Percentiles rank a stretch among this genome's conserved stretches.
Evolutionary conservation across 768 basidiomycete species (phyloP).

Genomic region (Amylocystis lapponica): DNA sequence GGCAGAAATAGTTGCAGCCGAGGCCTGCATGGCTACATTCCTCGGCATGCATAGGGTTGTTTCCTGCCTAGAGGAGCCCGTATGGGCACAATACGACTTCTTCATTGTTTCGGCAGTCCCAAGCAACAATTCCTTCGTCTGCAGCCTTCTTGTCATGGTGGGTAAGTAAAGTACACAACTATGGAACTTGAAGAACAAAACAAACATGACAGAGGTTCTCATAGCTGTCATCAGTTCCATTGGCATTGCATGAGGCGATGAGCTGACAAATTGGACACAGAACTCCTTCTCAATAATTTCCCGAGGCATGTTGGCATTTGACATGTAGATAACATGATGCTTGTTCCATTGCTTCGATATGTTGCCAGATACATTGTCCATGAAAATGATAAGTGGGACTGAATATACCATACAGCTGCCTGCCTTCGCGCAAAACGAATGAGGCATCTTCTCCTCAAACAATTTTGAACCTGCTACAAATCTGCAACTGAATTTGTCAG

Average conservation of each 20-base stretch:
- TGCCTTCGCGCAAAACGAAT: no score
- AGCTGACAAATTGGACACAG: background rate
- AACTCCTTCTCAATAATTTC: background rate
- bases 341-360: constrained; percentile 2
- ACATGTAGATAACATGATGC: constrained; percentile 3
- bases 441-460: no score
- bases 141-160: background rate
- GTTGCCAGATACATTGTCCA: constrained; percentile 5
- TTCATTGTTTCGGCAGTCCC: background rate
- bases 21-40: constrained; percentile 1
- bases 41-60: constrained; percentile 6
- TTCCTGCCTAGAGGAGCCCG: background rate
- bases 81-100: background rate
- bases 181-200: no score
- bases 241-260: background rate
- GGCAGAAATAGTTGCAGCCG: constrained; percentile 1
- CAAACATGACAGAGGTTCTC: background rate
- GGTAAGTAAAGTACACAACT: background rate
- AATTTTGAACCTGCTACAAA: no score
- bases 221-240: constrained; percentile 2
- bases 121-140: background rate
- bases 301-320: background rate
- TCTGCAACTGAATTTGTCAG: no score
- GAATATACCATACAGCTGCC: no score
- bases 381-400: no score